These are phyloP conservation scores for Penicillium paradoxum DNA, from an alignment of 495 filamentous ascomycete genomes.

Conservation along the genomic window DNA sequence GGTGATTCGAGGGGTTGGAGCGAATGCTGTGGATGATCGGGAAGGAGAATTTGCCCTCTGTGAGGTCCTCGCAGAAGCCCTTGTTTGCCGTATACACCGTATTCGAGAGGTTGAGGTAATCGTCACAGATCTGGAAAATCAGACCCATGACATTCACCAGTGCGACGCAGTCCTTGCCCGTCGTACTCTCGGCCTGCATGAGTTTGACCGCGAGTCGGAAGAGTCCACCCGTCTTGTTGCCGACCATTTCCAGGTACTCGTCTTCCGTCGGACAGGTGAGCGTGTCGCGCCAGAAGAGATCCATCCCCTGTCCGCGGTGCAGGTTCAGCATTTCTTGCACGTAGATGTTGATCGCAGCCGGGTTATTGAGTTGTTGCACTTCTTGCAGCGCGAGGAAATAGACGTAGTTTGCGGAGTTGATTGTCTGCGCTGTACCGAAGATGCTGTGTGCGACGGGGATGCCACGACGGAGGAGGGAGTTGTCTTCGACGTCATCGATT, in stretches of 20 bases:
- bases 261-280: slow-evolving; percentile 90
- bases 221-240: slow-evolving; percentile 94
- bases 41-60: slow-evolving; percentile 97
- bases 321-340: slow-evolving; percentile 88
- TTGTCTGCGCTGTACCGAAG: slow-evolving; percentile 92
- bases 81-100: slow-evolving; percentile 79
- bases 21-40: slow-evolving; percentile 95
- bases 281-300: slow-evolving; percentile 94
- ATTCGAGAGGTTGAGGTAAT: slow-evolving; percentile 81
- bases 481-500: slow-evolving; percentile 90
- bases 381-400: slow-evolving; percentile 89
- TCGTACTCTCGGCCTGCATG: slow-evolving; percentile 84
- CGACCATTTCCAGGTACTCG: slow-evolving; percentile 98
- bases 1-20: slow-evolving; percentile 68
- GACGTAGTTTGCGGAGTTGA: slow-evolving; percentile 95
- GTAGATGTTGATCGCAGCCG: slow-evolving; percentile 68
- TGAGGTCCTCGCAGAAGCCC: slow-evolving; percentile 93
- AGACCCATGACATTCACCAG: slow-evolving; percentile 88
- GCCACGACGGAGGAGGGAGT: slow-evolving; percentile 75
- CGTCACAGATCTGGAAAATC: slow-evolving; percentile 94
- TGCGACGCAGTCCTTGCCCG: slow-evolving; percentile 64
- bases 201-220: slow-evolving; percentile 92
- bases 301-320: slow-evolving; percentile 95
- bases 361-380: slow-evolving; percentile 69
- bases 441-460: slow-evolving; percentile 91